Base-by-base conservation (phyloP, 2,329 filamentous ascomycete species). In the Ramularia collo-cygni region DNA sequence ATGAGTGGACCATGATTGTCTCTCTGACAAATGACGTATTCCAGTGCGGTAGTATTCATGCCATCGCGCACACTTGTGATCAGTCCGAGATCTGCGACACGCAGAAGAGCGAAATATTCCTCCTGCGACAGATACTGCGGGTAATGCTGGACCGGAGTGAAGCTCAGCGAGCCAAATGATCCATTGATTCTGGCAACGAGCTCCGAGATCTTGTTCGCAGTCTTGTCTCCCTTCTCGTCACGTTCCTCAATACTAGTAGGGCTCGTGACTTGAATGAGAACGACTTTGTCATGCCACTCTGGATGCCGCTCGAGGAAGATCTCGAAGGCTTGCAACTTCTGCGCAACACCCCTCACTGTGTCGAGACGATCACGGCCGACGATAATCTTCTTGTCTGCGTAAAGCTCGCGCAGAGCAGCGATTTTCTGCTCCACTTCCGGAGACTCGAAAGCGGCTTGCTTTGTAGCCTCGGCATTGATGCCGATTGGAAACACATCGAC, bases 21-120 rank as follows among this genome's bases (percentile, higher is more conserved):
- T 56, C 86, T 84, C 64, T 96, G 90, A 62, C 87, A 94, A 42
- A 95, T 76, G 42, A 96, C 81, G 60, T 95, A 96, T 64, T 96
- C 92, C 53, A 96, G 71, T 60, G 87, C 93, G 14, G 89, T 95
- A 0, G 90, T 95, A 69, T 95, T 96, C 89, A 96, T 95, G 43
- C 90, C 90, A 62, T 96, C 92, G 44, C 90, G 80, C 15, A 96
- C 89, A 52, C 87, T 95, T 5, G 92, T 95, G 63, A 96, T 95
- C 36, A 96, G 72, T 3, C 88, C 90, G 51, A 95, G 85, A 61
- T 96, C 88, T 24, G 85, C 89, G 2, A 87, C 79, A 16, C 90
- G 81, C 37, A 96, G 75, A n/a, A 96, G 76, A 3, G 90, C 89
- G 63, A 95, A 93, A 64, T 96, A 96, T 65, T 96, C 89, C 54